Conservation (phyloP, 2,329 filamentous ascomycete genomes). For the Colletotrichum sublineola region DNA sequence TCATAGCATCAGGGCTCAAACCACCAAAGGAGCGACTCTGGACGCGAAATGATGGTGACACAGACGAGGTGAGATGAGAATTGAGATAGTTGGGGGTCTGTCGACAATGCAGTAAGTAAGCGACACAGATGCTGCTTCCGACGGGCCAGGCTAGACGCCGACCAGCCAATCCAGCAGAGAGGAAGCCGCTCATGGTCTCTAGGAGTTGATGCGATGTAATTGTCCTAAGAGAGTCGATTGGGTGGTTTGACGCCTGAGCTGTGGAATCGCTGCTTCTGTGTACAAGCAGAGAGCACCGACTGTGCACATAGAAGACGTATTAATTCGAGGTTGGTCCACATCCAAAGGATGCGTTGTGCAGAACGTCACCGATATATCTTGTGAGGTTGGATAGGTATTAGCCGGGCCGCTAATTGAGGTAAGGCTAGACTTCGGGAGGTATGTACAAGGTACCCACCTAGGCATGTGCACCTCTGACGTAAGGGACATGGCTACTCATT, state of each 20-base stretch:
- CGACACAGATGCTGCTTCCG: conserved; percentile 32
- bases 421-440: neutral
- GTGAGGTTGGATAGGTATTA: neutral
- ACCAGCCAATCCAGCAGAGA: neutral
- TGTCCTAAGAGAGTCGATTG: no score
- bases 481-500: neutral
- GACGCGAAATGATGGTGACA: neutral
- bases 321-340: neutral
- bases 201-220: neutral
- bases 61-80: conserved; percentile 3
- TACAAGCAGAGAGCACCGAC: neutral
- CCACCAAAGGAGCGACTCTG: conserved; percentile 13
- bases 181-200: conserved; percentile 20
- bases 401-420: neutral
- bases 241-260: neutral
- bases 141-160: conserved; percentile 27
- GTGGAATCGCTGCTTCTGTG: neutral
- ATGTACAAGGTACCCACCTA: neutral
- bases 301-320: neutral
- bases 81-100: conserved; percentile 11
- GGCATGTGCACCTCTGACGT: neutral
- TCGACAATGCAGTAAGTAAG: conserved; percentile 21
- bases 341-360: neutral
- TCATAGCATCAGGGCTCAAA: conserved; percentile 33
- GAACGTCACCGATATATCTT: neutral